phyloP scores from a whole-genome alignment of 2,329 filamentous ascomycete genomes.

The Basipetospora chlamydospora region DNA sequence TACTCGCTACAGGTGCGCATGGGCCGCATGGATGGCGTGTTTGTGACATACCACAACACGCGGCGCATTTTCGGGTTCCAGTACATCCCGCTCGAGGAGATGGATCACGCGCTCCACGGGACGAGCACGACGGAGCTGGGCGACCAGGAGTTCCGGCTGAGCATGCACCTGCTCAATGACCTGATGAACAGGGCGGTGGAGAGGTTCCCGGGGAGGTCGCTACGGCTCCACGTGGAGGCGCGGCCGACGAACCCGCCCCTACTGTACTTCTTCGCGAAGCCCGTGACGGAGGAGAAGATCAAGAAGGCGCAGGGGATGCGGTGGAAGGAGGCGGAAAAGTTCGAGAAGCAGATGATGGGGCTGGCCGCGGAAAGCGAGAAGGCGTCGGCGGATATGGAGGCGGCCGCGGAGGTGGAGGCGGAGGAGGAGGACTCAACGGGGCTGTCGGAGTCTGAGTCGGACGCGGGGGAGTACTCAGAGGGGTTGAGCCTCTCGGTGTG shows the following conservation, averaged over 20 bases:
- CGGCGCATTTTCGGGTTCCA: conserved; percentile 95
- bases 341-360: conserved; percentile 49
- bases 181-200: conserved; percentile 60
- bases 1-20: conserved; percentile 95
- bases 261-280: conserved; percentile 85
- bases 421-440: conserved; percentile 10
- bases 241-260: conserved; percentile 43
- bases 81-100: conserved; percentile 73
- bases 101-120: conserved; percentile 84
- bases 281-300: conserved; percentile 60
- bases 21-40: conserved; percentile 97
- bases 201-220: conserved; percentile 59
- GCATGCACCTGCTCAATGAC: conserved; percentile 64
- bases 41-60: conserved; percentile 91
- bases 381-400: too few species aligned
- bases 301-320: conserved; percentile 56
- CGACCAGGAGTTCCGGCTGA: conserved; percentile 73
- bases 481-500: conserved; percentile 25
- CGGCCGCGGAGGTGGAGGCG: conserved; percentile 11
- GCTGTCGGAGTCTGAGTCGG: not conserved
- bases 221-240: conserved; percentile 74
- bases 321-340: conserved; percentile 49
- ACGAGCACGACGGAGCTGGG: conserved; percentile 52
- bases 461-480: conserved; percentile 10
- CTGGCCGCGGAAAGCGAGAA: conserved; percentile 24